Percentiles rank a stretch among this genome's conserved stretches.
Conservation (phyloP, 306 rosid species). For the Sicyos baderoa region DNA sequence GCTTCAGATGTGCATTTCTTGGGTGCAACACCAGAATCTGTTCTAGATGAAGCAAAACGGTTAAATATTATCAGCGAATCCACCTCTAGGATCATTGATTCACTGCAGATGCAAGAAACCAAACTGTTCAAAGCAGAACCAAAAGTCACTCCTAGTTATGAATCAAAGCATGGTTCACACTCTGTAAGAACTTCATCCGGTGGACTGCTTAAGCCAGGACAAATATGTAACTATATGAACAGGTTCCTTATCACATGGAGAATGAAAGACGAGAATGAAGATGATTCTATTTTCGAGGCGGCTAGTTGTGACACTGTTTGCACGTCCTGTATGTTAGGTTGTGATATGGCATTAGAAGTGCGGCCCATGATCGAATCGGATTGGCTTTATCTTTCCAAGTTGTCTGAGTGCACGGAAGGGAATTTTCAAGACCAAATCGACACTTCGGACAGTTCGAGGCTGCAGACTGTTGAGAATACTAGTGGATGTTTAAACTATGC, state of each 20-base stretch:
- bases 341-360: slow-evolving; percentile 30
- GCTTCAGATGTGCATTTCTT: slow-evolving; percentile 64
- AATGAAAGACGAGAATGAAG: slow-evolving; percentile 29
- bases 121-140: slow-evolving; percentile 50
- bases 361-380: slow-evolving; percentile 77
- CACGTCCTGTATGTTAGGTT: slow-evolving; percentile 32
- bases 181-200: slow-evolving; percentile 23
- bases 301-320: slow-evolving; percentile 21
- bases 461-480: slow-evolving; percentile 29
- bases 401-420: slow-evolving; percentile 32
- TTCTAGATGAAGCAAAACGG: slow-evolving; percentile 62
- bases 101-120: slow-evolving; percentile 56
- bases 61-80: slow-evolving; percentile 54
- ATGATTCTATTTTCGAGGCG: background rate
- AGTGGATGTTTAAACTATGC: slow-evolving; percentile 39
- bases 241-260: slow-evolving; percentile 65
- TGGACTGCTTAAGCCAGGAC: slow-evolving; percentile 41
- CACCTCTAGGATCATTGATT: slow-evolving; percentile 38
- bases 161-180: slow-evolving; percentile 31
- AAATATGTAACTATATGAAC: slow-evolving; percentile 66
- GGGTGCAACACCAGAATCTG: slow-evolving; percentile 39
- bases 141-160: slow-evolving; percentile 26
- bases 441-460: slow-evolving; percentile 17
- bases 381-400: slow-evolving; percentile 72
- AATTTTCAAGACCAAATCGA: slow-evolving; percentile 23